phyloP scores from a whole-genome alignment of 371 early-diverging fungal species.

The Circinella minor region DNA sequence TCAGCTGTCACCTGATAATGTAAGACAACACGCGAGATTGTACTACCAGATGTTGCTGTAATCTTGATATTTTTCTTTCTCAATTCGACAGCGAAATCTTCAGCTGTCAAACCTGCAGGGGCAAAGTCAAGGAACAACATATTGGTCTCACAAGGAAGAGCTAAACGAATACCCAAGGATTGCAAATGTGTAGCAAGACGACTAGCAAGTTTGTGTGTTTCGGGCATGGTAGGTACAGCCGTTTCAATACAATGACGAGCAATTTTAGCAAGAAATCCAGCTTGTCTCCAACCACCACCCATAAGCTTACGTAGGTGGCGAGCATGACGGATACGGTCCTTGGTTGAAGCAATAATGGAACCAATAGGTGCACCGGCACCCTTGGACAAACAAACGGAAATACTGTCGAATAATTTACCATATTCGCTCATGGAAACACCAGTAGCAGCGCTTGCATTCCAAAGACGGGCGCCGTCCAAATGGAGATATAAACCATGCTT shows the following conservation, averaged over 20 bases:
- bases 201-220: conserved; percentile 70
- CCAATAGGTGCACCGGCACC: conserved; percentile 92
- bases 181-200: conserved; percentile 63
- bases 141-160: conserved; percentile 81
- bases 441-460: conserved; percentile 86
- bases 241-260: conserved; percentile 74
- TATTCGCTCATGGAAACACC: conserved; percentile 73
- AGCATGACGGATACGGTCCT: conserved; percentile 73
- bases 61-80: conserved; percentile 58
- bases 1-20: conserved; percentile 75
- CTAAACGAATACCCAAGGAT: conserved; percentile 62
- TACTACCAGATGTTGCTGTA: conserved; percentile 50
- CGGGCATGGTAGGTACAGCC: conserved; percentile 65
- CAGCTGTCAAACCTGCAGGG: conserved; percentile 38
- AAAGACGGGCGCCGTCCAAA: conserved; percentile 90
- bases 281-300: conserved; percentile 94
- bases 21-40: conserved; percentile 66
- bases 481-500: conserved; percentile 69
- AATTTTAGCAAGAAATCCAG: conserved; percentile 60
- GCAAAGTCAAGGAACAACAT: conserved; percentile 80
- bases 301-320: conserved; percentile 86
- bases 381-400: conserved; percentile 90
- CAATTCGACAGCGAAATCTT: conserved; percentile 54
- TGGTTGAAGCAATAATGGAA: conserved; percentile 73
- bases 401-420: conserved; percentile 76